Evolutionary conservation across 129 eudicot genomes (phyloP).

Genomic region (Arctium minus): DNA sequence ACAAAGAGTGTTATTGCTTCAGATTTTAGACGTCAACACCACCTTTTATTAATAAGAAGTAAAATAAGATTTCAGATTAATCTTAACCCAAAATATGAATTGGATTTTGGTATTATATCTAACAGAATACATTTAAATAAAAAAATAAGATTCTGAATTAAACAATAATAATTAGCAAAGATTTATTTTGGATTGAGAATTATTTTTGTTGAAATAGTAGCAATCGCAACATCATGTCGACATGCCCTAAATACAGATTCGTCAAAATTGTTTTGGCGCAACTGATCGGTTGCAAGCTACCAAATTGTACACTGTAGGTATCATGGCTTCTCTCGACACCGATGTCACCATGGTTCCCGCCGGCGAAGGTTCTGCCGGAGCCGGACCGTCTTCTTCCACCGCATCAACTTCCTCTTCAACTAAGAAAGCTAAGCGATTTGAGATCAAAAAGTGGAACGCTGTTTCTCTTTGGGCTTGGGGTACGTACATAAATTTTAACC

Average conservation of each 20-base stretch:
- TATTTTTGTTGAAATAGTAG: background rate
- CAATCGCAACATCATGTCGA: background rate
- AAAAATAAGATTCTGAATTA: too few species aligned
- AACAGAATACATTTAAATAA: too few species aligned
- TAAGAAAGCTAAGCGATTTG: slow-evolving; percentile 68
- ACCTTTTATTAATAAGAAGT: too few species aligned
- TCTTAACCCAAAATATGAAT: too few species aligned
- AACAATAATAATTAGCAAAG: too few species aligned
- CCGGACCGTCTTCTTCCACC: slow-evolving; percentile 43
- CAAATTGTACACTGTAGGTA: background rate
- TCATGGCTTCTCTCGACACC: slow-evolving; percentile 63
- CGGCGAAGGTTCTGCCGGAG: slow-evolving; percentile 53
- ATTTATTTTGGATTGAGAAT: background rate
- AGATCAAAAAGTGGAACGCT: slow-evolving; percentile 97
- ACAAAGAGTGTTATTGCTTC: too few species aligned
- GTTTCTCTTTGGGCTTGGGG: slow-evolving; percentile 99
- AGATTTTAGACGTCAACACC: too few species aligned
- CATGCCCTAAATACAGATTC: background rate
- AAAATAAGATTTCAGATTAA: too few species aligned
- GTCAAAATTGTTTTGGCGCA: background rate
- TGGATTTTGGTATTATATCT: too few species aligned
- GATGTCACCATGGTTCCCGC: slow-evolving; percentile 72
- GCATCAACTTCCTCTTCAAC: slow-evolving; percentile 39
- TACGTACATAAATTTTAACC: slow-evolving; percentile 30
- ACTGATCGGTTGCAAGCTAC: background rate